Percentiles rank a stretch among this genome's conserved stretches.
Conservation (phyloP, 768 basidiomycete species). For the Kwoniella newhampshirensis region DNA sequence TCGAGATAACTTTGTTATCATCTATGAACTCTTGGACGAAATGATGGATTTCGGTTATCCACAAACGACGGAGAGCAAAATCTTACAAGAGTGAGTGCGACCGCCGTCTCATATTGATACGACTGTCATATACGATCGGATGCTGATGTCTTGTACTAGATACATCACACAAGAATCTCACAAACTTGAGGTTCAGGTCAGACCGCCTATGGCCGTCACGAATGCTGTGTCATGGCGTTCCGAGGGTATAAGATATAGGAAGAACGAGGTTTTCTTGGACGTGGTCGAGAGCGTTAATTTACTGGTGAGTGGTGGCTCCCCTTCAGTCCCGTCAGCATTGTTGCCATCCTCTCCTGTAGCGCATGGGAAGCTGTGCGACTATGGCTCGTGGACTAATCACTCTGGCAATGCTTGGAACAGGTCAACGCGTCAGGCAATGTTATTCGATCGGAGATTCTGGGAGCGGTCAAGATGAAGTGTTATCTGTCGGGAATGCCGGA, state of each 20-base stretch:
- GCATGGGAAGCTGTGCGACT: too few species aligned
- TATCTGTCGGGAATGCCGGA: constrained; percentile 99
- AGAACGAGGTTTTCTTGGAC: constrained; percentile 99
- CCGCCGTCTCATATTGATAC: neutral
- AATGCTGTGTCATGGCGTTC: constrained; percentile 99
- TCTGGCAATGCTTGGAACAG: constrained; percentile 59
- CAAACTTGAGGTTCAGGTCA: constrained; percentile 87
- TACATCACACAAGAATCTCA: constrained; percentile 99
- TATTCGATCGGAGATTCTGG: constrained; percentile 92
- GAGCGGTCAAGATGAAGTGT: constrained; percentile 99
- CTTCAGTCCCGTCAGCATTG: too few species aligned
- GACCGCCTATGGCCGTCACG: constrained; percentile 94
- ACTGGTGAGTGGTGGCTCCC: constrained; percentile 66
- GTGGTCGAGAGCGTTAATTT: constrained; percentile 97
- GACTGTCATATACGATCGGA: too few species aligned
- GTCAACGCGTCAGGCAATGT: constrained; percentile 97
- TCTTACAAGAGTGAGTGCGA: constrained; percentile 79
- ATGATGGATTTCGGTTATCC: constrained; percentile 99
- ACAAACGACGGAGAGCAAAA: constrained; percentile 99
- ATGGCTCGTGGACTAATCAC: too few species aligned
- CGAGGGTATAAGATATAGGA: constrained; percentile 93
- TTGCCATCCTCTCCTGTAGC: neutral
- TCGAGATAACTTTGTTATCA: constrained; percentile 98
- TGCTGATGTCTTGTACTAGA: constrained; percentile 53
- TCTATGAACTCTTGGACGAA: constrained; percentile 97